These are phyloP conservation scores for Cymbopogon citratus DNA, from an alignment of 176 grass and related monocot genomes.

Conservation along the genomic window DNA sequence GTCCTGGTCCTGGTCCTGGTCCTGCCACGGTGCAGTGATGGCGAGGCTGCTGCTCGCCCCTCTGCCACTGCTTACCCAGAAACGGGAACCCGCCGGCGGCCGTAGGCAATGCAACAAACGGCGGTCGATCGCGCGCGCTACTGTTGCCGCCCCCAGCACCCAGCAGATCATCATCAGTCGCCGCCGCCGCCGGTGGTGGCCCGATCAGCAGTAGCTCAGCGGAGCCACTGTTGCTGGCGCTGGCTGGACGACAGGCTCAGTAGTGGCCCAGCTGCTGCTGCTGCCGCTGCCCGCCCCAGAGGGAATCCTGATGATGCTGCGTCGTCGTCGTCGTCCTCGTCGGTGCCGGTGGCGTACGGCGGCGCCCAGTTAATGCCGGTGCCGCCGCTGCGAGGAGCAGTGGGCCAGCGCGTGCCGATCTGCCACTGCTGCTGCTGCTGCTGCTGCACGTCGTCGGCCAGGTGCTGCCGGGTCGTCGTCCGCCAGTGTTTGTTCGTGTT, in stretches of 20 bases:
- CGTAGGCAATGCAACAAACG: not conserved
- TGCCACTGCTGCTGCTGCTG: not conserved
- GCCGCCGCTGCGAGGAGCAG: not conserved
- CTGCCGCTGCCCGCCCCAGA: not conserved
- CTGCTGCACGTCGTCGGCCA: not conserved
- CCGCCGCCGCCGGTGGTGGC: not conserved
- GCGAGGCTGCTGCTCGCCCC: not conserved
- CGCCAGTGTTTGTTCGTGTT: not conserved
- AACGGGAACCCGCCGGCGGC: not conserved
- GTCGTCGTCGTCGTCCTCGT: not conserved
- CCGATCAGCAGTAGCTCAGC: not conserved
- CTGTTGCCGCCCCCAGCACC: too few relatives aligned
- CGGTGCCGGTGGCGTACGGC: constrained; percentile 8
- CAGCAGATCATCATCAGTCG: not conserved
- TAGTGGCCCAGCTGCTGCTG: too few relatives aligned
- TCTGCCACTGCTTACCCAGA: not conserved
- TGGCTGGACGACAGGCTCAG: not conserved
- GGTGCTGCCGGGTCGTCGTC: not conserved
- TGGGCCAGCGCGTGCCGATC: too few relatives aligned
- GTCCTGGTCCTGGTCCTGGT: too few relatives aligned
- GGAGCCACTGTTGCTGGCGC: not conserved
- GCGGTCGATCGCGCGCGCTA: too few relatives aligned
- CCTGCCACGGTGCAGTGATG: not conserved
- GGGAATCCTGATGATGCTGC: constrained; percentile 92
- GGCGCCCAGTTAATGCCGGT: constrained; percentile 22